Percentiles rank a stretch among this genome's conserved stretches.
Evolutionary conservation across 169 alveolate species (phyloP).

Genomic region (Babesia ovis): DNA sequence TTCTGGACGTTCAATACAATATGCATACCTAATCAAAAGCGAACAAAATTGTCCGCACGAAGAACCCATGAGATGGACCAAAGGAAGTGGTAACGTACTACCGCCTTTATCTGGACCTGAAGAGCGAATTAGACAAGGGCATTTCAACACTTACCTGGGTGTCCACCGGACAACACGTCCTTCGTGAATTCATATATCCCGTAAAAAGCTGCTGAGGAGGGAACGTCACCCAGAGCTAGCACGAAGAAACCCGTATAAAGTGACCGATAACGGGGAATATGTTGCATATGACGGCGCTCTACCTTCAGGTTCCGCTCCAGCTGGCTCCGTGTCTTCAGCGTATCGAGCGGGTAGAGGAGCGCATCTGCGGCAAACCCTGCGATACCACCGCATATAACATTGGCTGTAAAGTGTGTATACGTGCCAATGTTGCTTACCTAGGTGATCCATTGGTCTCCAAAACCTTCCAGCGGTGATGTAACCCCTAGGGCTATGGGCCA

Average conservation of each 20-base stretch:
- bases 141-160: neutral
- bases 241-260: slow-evolving; percentile 73
- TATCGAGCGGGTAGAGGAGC: slow-evolving; percentile 78
- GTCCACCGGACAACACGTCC: slow-evolving; percentile 46
- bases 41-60: slow-evolving; percentile 57
- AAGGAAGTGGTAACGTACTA: slow-evolving; percentile 42
- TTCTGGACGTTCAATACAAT: too few species aligned
- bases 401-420: slow-evolving; percentile 35
- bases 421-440: slow-evolving; percentile 34
- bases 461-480: neutral
- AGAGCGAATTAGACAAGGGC: neutral
- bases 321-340: slow-evolving; percentile 76
- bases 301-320: slow-evolving; percentile 49
- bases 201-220: slow-evolving; percentile 78
- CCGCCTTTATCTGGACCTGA: slow-evolving; percentile 2
- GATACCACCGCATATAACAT: slow-evolving; percentile 78
- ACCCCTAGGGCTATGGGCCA: neutral
- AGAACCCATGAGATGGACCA: slow-evolving; percentile 54
- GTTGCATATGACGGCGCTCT: slow-evolving; percentile 35
- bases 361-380: slow-evolving; percentile 78
- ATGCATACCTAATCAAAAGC: slow-evolving; percentile 46
- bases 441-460: slow-evolving; percentile 57
- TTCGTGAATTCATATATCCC: slow-evolving; percentile 77
- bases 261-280: slow-evolving; percentile 25
- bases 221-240: slow-evolving; percentile 72